These are phyloP conservation scores for Mediolabrus comicus DNA, from an alignment of 108 stramenopile genomes.

Conservation along the genomic window DNA sequence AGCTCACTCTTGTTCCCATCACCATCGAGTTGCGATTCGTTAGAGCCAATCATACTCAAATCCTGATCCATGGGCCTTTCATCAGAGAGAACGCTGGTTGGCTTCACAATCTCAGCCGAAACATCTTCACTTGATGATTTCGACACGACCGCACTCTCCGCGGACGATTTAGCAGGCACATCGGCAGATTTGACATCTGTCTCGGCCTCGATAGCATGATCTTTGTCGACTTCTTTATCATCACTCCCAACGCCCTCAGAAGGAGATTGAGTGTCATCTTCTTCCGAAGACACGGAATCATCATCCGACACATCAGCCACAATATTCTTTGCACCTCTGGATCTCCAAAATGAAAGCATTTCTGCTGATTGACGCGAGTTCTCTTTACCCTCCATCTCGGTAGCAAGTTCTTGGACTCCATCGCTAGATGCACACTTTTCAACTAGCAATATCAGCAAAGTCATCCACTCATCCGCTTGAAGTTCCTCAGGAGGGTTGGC, in stretches of 20 bases:
- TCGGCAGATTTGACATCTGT: background rate
- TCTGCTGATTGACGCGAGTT: slow-evolving; percentile 13
- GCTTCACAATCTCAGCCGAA: background rate
- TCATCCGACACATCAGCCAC: slow-evolving; percentile 32
- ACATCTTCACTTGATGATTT: slow-evolving; percentile 17
- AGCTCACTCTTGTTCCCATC: slow-evolving; percentile 28
- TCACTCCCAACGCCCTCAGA: slow-evolving; percentile 6
- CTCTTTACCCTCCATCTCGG: slow-evolving; percentile 31
- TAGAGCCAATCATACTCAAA: slow-evolving; percentile 16
- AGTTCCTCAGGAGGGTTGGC: slow-evolving; percentile 61
- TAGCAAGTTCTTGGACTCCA: slow-evolving; percentile 57
- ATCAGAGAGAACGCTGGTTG: background rate
- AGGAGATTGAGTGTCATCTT: background rate
- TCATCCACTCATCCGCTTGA: slow-evolving; percentile 70
- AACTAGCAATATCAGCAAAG: slow-evolving; percentile 61
- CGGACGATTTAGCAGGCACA: too few relatives aligned
- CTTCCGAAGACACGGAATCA: slow-evolving; percentile 18
- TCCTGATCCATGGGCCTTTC: background rate
- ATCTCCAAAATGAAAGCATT: slow-evolving; percentile 29
- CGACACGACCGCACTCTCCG: background rate
- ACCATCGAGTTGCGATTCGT: slow-evolving; percentile 17
- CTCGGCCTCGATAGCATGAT: too few relatives aligned
- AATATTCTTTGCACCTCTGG: slow-evolving; percentile 35
- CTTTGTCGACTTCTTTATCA: background rate
- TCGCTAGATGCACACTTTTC: slow-evolving; percentile 83